Percentiles rank a stretch among this genome's conserved stretches.
Conservation (phyloP, 164 flowering plant genomes). For the Platanus orientalis region DNA sequence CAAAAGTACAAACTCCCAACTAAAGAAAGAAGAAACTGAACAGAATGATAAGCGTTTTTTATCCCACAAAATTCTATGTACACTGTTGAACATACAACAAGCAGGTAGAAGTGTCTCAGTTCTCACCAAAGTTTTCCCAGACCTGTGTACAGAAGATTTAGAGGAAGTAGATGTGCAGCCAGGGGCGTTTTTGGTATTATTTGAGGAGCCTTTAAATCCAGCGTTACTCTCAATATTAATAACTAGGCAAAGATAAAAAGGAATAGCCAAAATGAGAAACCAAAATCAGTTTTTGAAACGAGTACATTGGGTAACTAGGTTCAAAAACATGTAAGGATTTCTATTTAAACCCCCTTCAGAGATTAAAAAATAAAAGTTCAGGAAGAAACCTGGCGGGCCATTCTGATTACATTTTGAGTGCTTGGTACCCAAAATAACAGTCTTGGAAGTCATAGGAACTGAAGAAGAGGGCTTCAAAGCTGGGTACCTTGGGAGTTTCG, state of each 20-base stretch:
- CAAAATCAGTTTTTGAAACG: neutral
- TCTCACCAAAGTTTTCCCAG: conserved; percentile 47
- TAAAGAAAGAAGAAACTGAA: neutral
- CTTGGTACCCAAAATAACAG: conserved; percentile 15
- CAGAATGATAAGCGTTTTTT: neutral
- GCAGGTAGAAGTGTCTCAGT: neutral
- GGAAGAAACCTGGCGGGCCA: conserved; percentile 37
- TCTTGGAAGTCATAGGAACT: conserved; percentile 24
- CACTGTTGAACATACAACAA: neutral
- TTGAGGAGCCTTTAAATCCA: conserved; percentile 23
- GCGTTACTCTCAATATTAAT: conserved; percentile 24
- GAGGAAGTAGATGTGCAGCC: conserved; percentile 13
- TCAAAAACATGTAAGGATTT: neutral
- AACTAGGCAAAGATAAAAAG: conserved; percentile 11
- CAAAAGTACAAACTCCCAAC: neutral
- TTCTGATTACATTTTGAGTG: conserved; percentile 31
- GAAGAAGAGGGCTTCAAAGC: conserved; percentile 27
- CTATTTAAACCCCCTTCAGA: conserved; percentile 2
- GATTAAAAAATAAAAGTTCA: neutral
- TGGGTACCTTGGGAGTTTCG: conserved; percentile 40
- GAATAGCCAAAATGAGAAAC: neutral
- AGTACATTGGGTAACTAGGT: neutral
- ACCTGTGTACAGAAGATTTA: conserved; percentile 25
- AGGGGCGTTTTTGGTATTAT: conserved; percentile 17
- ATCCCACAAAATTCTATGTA: neutral